Conservation (phyloP, 2,329 filamentous ascomycete genomes). For the Aspergillus fischeri region DNA sequence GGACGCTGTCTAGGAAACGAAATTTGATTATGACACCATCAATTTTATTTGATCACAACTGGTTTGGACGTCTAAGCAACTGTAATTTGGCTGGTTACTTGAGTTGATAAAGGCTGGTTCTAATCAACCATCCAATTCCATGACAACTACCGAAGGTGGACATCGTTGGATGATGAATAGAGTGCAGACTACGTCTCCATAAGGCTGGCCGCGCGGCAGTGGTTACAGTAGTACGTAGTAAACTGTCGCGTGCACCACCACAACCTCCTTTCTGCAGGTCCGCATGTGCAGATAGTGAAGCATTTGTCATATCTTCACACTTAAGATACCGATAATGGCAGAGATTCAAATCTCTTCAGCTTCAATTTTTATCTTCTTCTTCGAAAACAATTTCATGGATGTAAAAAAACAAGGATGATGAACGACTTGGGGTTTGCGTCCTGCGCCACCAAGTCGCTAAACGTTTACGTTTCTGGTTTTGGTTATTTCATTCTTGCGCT, state of each 20-base stretch:
- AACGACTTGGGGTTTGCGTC: not conserved
- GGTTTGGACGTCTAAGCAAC: not conserved
- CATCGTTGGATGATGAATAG: too few relatives aligned
- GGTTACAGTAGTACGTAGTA: not conserved
- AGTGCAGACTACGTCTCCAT: not conserved
- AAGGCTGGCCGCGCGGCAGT: not conserved
- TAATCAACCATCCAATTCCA: not conserved
- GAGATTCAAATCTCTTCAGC: not conserved
- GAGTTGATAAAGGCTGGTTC: not conserved
- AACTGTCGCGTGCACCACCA: not conserved
- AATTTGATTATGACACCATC: not conserved
- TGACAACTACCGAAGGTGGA: too few relatives aligned
- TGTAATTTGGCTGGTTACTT: not conserved
- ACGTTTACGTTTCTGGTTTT: not conserved
- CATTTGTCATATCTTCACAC: not conserved
- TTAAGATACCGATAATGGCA: not conserved
- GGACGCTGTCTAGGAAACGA: not conserved
- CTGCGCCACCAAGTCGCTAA: too few relatives aligned
- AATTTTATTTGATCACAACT: not conserved
- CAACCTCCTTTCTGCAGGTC: not conserved
- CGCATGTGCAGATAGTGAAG: not conserved
- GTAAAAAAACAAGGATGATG: not conserved
- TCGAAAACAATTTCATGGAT: not conserved
- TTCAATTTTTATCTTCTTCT: not conserved
- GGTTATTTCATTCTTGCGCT: not conserved